Evolutionary conservation across 306 rosid species (phyloP).

Genomic region (Alnus glutinosa): DNA sequence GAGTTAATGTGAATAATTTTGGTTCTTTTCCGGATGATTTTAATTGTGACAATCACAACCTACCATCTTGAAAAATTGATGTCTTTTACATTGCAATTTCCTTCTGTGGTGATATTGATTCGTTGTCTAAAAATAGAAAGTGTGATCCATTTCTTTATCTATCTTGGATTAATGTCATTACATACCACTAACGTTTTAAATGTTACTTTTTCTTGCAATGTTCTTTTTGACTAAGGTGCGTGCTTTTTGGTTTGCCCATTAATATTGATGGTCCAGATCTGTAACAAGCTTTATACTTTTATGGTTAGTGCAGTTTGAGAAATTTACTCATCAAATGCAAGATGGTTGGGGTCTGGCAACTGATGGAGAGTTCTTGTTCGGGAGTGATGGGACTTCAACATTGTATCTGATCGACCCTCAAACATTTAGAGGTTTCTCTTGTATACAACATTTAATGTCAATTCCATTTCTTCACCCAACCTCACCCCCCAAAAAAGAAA

Average conservation of each 20-base stretch:
- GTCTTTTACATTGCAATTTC: background rate
- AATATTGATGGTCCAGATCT: constrained; percentile 14
- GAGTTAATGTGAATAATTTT: background rate
- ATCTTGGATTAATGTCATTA: background rate
- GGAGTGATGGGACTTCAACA: constrained; percentile 87
- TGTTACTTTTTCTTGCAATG: constrained; percentile 10
- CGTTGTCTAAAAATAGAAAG: background rate
- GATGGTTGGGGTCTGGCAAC: constrained; percentile 99
- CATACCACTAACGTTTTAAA: background rate
- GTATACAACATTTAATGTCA: background rate
- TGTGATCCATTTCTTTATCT: background rate
- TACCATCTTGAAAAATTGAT: background rate
- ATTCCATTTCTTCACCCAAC: background rate
- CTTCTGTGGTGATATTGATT: background rate
- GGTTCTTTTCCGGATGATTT: background rate
- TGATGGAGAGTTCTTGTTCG: constrained; percentile 80
- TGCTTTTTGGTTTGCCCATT: constrained; percentile 14
- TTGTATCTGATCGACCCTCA: constrained; percentile 70
- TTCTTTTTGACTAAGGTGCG: background rate
- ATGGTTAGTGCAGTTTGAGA: constrained; percentile 45
- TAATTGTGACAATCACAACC: background rate
- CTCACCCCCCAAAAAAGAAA: background rate
- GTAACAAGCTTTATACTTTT: constrained; percentile 23
- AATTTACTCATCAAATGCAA: constrained; percentile 71
- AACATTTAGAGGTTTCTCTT: constrained; percentile 60